phyloP scores from a whole-genome alignment of 228 moss, liverwort and hornwort genomes.

The Sphagnum fallax region DNA sequence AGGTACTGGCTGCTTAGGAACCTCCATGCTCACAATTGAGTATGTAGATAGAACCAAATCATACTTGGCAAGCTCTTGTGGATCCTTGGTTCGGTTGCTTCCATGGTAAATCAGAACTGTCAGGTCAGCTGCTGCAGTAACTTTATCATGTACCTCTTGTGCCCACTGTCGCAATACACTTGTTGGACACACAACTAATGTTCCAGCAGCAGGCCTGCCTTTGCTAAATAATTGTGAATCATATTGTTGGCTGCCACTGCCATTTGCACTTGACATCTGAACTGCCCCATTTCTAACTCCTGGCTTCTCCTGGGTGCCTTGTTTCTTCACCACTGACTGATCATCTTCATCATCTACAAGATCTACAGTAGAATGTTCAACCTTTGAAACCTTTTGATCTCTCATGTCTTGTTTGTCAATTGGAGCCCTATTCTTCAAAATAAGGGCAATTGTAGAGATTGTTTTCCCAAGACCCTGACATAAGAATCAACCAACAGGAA shows the following conservation, averaged over 20 bases:
- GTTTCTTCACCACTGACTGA: slow-evolving; percentile 7
- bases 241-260: slow-evolving; percentile 18
- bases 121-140: slow-evolving; percentile 54
- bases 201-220: slow-evolving; percentile 87
- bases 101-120: slow-evolving; percentile 89
- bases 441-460: slow-evolving; percentile 90
- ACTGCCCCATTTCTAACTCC: slow-evolving; percentile 10
- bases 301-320: neutral
- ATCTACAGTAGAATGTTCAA: slow-evolving; percentile 59
- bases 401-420: slow-evolving; percentile 37
- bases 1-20: slow-evolving; percentile 78
- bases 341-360: slow-evolving; percentile 81
- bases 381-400: slow-evolving; percentile 9
- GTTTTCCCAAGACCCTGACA: slow-evolving; percentile 96
- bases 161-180: slow-evolving; percentile 98
- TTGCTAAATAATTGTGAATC: slow-evolving; percentile 41
- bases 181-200: slow-evolving; percentile 95
- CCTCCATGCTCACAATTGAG: slow-evolving; percentile 97
- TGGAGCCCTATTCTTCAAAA: slow-evolving; percentile 83
- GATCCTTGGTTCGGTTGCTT: slow-evolving; percentile 82
- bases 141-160: slow-evolving; percentile 83
- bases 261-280: slow-evolving; percentile 15
- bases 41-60: slow-evolving; percentile 96
- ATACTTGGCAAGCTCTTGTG: slow-evolving; percentile 75
- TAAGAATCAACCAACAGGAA: neutral